Percentiles rank a stretch among this genome's conserved stretches.
These are phyloP conservation scores for Vaccinium macrocarpon DNA, from an alignment of 148 eudicot species.

Conservation along the genomic window DNA sequence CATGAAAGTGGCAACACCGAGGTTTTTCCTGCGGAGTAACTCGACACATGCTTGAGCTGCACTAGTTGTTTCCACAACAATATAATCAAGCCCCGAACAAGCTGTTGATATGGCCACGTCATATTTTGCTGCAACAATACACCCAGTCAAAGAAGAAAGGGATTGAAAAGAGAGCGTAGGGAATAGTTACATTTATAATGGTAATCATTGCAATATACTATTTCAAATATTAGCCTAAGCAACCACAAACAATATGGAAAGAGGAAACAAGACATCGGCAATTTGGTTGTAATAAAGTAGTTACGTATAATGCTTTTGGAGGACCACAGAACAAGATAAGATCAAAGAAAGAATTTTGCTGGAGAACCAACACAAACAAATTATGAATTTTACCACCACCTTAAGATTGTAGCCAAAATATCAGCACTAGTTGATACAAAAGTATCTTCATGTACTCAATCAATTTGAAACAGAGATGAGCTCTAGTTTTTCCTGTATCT, in stretches of 20 bases:
- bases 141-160: slow-evolving; percentile 8
- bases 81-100: slow-evolving; percentile 89
- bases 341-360: background rate
- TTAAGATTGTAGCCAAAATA: background rate
- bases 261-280: background rate
- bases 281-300: background rate
- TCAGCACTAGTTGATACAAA: background rate
- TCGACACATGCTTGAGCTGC: slow-evolving; percentile 96
- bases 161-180: background rate
- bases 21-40: slow-evolving; percentile 74
- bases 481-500: background rate
- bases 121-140: slow-evolving; percentile 63
- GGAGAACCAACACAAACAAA: slow-evolving; percentile 10
- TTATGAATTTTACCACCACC: background rate
- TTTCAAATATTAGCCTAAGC: background rate
- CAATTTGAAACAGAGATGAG: background rate
- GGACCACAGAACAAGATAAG: background rate
- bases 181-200: background rate
- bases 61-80: slow-evolving; percentile 88
- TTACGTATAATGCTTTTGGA: background rate
- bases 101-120: slow-evolving; percentile 97
- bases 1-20: slow-evolving; percentile 98
- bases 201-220: background rate
- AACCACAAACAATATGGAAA: background rate
- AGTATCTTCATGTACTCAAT: background rate